These are phyloP conservation scores for Tuber calosporum DNA, from an alignment of 495 filamentous ascomycete species.

Conservation along the genomic window DNA sequence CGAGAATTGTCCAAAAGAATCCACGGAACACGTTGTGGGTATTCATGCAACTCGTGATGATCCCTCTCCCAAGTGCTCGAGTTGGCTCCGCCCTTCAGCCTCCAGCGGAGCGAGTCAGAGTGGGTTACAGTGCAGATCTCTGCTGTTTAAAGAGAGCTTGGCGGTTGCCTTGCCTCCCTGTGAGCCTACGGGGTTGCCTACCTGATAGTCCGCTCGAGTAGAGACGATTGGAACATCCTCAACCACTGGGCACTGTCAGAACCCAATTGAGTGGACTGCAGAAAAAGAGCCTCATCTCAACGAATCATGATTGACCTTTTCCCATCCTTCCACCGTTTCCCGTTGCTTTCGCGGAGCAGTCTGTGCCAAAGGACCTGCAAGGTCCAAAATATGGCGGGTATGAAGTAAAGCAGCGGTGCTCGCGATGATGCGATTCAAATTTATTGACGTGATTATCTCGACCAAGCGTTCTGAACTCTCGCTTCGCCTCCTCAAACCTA, in stretches of 20 bases:
- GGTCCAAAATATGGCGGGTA: slow-evolving; percentile 2
- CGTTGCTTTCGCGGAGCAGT: slow-evolving; percentile 1
- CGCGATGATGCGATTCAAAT: too few relatives aligned
- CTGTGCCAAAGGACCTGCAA: slow-evolving; percentile 6
- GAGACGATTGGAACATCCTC: slow-evolving; percentile 15
- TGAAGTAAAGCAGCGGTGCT: too few relatives aligned
- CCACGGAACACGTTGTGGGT: too few relatives aligned
- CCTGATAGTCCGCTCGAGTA: too few relatives aligned
- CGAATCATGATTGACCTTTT: slow-evolving; percentile 10
- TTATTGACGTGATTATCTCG: slow-evolving; percentile 8
- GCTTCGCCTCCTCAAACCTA: slow-evolving; percentile 22
- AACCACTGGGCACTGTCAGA: slow-evolving; percentile 28
- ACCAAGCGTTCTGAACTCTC: slow-evolving; percentile 19
- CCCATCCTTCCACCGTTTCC: background rate
- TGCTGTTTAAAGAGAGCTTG: slow-evolving; percentile 2
- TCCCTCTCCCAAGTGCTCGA: background rate
- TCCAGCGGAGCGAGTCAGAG: background rate
- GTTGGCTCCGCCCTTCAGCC: slow-evolving; percentile 28
- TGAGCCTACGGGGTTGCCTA: slow-evolving; percentile 26
- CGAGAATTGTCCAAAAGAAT: background rate
- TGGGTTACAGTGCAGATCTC: slow-evolving; percentile 4
- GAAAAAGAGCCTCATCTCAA: slow-evolving; percentile 15
- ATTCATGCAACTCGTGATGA: background rate
- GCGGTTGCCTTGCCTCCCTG: slow-evolving; percentile 27
- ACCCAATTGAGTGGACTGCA: slow-evolving; percentile 34